Percentiles rank a stretch among this genome's conserved stretches.
Conservation (phyloP, 2,329 filamentous ascomycete species). For the Venturia effusa region DNA sequence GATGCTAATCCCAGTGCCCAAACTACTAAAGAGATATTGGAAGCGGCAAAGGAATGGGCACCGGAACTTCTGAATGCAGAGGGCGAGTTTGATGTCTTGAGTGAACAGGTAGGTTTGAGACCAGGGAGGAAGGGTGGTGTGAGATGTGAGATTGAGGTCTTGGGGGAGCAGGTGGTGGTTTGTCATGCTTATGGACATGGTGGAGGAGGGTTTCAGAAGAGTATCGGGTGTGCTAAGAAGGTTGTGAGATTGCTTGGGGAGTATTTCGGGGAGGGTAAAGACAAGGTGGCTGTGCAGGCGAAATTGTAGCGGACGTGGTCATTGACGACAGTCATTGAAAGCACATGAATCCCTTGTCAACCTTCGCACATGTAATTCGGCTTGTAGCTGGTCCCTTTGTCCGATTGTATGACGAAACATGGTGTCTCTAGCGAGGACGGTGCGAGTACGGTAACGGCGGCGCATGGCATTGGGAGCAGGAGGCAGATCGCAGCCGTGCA, state of each 20-base stretch:
- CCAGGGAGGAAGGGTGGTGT: conserved; percentile 33
- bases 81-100: conserved; percentile 33
- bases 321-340: too few species aligned
- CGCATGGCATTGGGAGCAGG: not conserved
- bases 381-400: too few species aligned
- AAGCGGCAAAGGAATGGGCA: conserved; percentile 23
- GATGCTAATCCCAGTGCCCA: not conserved
- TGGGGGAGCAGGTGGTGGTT: conserved; percentile 24
- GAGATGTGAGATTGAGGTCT: conserved; percentile 30
- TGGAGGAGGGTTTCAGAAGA: conserved; percentile 28
- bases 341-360: too few species aligned
- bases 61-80: conserved; percentile 24
- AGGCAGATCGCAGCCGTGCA: not conserved
- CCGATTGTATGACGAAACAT: too few species aligned
- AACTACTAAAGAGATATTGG: conserved; percentile 27
- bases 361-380: too few species aligned
- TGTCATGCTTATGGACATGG: conserved; percentile 39
- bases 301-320: not conserved
- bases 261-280: not conserved
- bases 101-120: conserved; percentile 32
- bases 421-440: not conserved
- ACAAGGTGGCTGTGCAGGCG: not conserved
- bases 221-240: conserved; percentile 15
- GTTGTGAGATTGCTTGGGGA: conserved; percentile 4
- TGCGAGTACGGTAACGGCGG: not conserved